Base-by-base conservation (phyloP, 106 monocot species). In the Amphibolis antarctica region DNA sequence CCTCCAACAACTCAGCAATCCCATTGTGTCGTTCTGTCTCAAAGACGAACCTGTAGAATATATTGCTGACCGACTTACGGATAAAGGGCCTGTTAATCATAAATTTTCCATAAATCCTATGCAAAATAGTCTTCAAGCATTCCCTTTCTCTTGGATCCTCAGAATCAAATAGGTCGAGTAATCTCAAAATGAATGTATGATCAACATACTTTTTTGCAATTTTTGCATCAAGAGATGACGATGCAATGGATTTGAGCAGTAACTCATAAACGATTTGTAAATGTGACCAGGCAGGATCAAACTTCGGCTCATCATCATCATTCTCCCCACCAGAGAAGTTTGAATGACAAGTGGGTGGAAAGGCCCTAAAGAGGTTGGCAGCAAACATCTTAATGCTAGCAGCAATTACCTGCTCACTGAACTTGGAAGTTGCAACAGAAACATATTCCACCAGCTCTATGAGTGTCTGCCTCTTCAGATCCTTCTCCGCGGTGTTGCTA, bases 81-180 rank as follows among this genome's bases (percentile, higher is more conserved):
- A 92, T 81, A 59, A 84, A 92, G 24, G 92, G 92, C 46, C 86
- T 66, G 76, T 92, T 86, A 29, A 92, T 86, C 91, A 92, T 92
- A 74, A 86, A 92, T 61, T 92, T 92, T 15, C 83, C 91, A 53
- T 92, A 92, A 27, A 81, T 77, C 67, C 71, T 83, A 72, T 92
- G 91, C 67, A 91, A 62, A 58, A 92, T 76, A 11, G 86, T 82
- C 66, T 92, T 86, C 71, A 92, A 79, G 65, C 81, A 86, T 44
- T 86, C 84, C 63, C 91, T 83, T 55, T 91, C 90, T 54, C 90
- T 80, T 53, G 90, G 90, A 76, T 91, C 86, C 63, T 91, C 90
- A 0, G 90, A 91, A 64, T 91, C 90, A 69, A 91, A 86, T n/a
- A 91, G 73, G 24, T 91, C 76, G 12, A 92, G 83, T 66, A 92